These are phyloP conservation scores for Ophiocordyceps robertsii DNA, from an alignment of 2,329 filamentous ascomycete species.

Conservation along the genomic window DNA sequence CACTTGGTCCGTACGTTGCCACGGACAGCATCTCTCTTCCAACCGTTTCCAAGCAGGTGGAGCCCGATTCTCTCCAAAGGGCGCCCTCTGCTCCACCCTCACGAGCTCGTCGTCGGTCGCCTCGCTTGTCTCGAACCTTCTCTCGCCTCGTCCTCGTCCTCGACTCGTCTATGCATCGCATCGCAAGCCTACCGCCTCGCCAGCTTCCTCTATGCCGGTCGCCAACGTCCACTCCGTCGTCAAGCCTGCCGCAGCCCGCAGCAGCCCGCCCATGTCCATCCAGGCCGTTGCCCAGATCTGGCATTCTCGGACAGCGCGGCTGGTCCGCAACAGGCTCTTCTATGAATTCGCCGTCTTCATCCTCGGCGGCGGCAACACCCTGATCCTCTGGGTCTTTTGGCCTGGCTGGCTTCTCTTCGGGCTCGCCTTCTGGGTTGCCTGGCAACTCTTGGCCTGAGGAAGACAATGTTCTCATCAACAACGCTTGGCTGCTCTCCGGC, in stretches of 20 bases:
- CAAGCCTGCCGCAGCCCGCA: background rate
- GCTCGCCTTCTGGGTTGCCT: constrained; percentile 18
- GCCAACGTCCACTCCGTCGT: background rate
- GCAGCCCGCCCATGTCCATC: constrained; percentile 10
- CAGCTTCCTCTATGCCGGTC: background rate
- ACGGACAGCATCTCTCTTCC: constrained; percentile 14
- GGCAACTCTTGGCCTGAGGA: constrained; percentile 19
- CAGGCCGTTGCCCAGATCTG: constrained; percentile 17
- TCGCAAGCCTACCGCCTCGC: background rate
- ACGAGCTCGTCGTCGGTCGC: background rate
- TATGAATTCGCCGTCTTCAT: constrained; percentile 38
- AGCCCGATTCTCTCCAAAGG: constrained; percentile 15
- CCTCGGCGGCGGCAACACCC: constrained; percentile 33
- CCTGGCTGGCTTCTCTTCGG: constrained; percentile 40
- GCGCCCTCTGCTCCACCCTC: constrained; percentile 9
- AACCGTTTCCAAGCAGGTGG: constrained; percentile 20
- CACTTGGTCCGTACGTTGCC: background rate
- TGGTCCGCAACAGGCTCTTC: constrained; percentile 31
- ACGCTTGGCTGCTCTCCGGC: background rate
- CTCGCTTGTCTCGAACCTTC: background rate
- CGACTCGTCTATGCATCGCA: background rate
- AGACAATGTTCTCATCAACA: background rate
- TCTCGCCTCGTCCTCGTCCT: background rate
- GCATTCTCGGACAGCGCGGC: constrained; percentile 21
- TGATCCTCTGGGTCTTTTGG: constrained; percentile 41